These are phyloP conservation scores for Gossypium lobatum DNA, from an alignment of 441 rosid genomes.

Conservation along the genomic window DNA sequence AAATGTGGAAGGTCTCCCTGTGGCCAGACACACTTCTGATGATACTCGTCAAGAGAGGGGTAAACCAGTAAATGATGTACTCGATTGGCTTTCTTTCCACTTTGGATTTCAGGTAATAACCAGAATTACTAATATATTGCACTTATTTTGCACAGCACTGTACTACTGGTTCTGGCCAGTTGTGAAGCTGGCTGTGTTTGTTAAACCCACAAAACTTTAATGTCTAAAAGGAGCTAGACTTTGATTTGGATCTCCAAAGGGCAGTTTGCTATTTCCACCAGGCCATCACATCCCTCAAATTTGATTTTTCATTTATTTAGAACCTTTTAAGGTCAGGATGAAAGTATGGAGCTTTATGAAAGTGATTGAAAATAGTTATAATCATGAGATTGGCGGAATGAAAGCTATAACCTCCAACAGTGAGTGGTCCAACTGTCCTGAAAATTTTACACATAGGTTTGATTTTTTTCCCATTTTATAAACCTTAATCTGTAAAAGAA, in stretches of 20 bases:
- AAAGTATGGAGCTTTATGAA: not conserved
- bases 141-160: slow-evolving; percentile 4
- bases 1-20: slow-evolving; percentile 66
- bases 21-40: slow-evolving; percentile 30
- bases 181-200: not conserved
- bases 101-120: slow-evolving; percentile 93
- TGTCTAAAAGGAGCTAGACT: not conserved
- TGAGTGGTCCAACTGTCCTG: slow-evolving; percentile 1
- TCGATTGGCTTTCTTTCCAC: slow-evolving; percentile 87
- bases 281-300: not conserved
- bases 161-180: not conserved
- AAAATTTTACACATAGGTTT: not conserved
- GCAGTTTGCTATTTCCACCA: not conserved
- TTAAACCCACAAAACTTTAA: not conserved
- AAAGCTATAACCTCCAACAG: not conserved
- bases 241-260: not conserved
- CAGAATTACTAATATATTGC: slow-evolving; percentile 5
- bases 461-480: not conserved
- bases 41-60: slow-evolving; percentile 36
- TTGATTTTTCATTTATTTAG: slow-evolving; percentile 4
- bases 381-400: not conserved
- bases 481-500: not conserved
- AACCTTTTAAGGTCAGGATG: not conserved
- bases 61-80: slow-evolving; percentile 54
- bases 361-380: not conserved